phyloP scores from a whole-genome alignment of 1,139 yeast genomes.

The Zhuliangozyma parablackwelliae region DNA sequence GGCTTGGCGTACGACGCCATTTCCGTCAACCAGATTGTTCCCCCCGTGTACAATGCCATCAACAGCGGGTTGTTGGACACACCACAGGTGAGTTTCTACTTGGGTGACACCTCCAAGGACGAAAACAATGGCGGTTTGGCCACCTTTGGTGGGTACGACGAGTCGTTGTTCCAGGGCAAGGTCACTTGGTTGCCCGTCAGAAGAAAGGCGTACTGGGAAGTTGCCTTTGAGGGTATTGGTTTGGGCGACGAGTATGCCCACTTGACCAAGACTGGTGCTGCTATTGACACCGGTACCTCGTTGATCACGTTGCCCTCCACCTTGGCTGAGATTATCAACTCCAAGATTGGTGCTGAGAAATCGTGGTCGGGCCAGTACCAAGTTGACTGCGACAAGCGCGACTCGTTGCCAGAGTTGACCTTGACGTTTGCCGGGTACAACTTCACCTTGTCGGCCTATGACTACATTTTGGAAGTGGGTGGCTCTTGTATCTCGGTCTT shows the following conservation, averaged over 20 bases:
- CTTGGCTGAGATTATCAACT: constrained; percentile 87
- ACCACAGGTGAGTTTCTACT: constrained; percentile 82
- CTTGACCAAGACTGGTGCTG: constrained; percentile 85
- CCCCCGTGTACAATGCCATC: constrained; percentile 90
- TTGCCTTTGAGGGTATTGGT: constrained; percentile 81
- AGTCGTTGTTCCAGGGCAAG: constrained; percentile 69
- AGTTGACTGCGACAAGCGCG: constrained; percentile 83
- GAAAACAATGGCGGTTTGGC: constrained; percentile 79
- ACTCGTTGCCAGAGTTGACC: constrained; percentile 81
- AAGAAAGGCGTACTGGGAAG: constrained; percentile 99
- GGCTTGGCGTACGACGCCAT: constrained; percentile 93
- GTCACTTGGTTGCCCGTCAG: constrained; percentile 94
- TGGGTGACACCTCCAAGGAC: constrained; percentile 72
- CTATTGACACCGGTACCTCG: constrained; percentile 97
- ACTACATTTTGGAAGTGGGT: constrained; percentile 87
- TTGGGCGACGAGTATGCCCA: constrained; percentile 89
- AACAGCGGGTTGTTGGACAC: constrained; percentile 74
- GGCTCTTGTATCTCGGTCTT: constrained; percentile 95
- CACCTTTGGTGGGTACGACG: constrained; percentile 91
- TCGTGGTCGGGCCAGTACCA: constrained; percentile 97
- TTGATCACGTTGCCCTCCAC: constrained; percentile 91
- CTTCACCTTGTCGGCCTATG: constrained; percentile 82
- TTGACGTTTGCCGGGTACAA: constrained; percentile 85
- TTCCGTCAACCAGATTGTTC: constrained; percentile 81
- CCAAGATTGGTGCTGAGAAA: constrained; percentile 95